These are phyloP conservation scores for Penicillium paneum DNA, from an alignment of 2,329 filamentous ascomycete species.

Conservation along the genomic window DNA sequence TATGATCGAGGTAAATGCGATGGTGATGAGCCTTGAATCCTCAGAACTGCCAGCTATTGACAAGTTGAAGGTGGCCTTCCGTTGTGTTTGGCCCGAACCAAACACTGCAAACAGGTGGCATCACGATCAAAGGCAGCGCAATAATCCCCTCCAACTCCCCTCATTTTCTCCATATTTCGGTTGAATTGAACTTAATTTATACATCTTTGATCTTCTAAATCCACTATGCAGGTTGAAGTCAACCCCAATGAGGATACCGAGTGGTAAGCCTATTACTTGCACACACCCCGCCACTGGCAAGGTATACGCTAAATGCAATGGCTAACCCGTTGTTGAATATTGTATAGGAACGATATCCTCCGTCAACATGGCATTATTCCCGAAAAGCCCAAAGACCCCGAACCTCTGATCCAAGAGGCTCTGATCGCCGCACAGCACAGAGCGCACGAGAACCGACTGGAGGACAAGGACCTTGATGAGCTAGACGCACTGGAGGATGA, in stretches of 20 bases:
- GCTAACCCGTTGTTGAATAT: conserved; percentile 7
- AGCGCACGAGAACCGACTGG: conserved; percentile 86
- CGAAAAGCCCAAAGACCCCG: conserved; percentile 94
- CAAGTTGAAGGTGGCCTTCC: conserved; percentile 42
- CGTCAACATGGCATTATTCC: conserved; percentile 95
- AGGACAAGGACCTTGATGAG: conserved; percentile 92
- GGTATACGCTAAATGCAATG: conserved; percentile 9
- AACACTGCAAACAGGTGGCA: conserved; percentile 43
- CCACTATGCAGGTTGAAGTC: conserved; percentile 69
- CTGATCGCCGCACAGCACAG: conserved; percentile 76
- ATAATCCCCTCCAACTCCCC: conserved; percentile 6
- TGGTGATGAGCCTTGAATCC: conserved; percentile 15
- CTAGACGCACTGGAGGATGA: conserved; percentile 90
- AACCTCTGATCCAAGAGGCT: conserved; percentile 93
- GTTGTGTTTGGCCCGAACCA: conserved; percentile 30
- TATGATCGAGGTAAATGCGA: conserved; percentile 12
- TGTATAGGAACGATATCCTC: conserved; percentile 88
- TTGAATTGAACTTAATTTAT: background rate
- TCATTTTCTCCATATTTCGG: background rate
- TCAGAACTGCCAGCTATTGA: conserved; percentile 23
- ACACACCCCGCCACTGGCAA: conserved; percentile 13
- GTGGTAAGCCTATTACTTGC: conserved; percentile 60
- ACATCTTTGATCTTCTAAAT: background rate
- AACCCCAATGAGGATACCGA: conserved; percentile 97
- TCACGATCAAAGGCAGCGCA: conserved; percentile 18